Evolutionary conservation across 2,329 filamentous ascomycete genomes (phyloP).

Genomic region (Xylaria sp.): DNA sequence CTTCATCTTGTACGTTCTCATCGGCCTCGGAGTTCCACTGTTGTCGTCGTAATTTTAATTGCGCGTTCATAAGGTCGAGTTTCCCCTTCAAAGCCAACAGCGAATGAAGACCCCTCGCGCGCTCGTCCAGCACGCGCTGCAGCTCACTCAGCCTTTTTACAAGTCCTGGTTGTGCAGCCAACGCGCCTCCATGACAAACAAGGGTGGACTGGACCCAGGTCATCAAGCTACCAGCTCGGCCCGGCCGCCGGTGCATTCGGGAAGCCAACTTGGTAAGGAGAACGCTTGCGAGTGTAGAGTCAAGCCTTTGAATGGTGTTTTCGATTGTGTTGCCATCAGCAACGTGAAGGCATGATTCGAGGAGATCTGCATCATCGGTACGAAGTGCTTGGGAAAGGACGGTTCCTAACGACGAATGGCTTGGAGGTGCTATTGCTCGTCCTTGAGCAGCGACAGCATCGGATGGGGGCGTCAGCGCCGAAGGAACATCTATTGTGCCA

Average conservation of each 20-base stretch:
- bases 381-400: constrained; percentile 93
- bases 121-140: constrained; percentile 87
- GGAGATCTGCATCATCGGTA: constrained; percentile 88
- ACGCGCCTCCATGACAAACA: constrained; percentile 88
- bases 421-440: constrained; percentile 68
- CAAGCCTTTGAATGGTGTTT: constrained; percentile 89
- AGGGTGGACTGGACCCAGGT: constrained; percentile 97
- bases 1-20: constrained; percentile 65
- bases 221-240: constrained; percentile 89
- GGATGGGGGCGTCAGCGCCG: constrained; percentile 62
- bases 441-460: constrained; percentile 56
- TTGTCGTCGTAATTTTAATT: constrained; percentile 83
- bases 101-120: constrained; percentile 82
- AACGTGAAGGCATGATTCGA: constrained; percentile 91
- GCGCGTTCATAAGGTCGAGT: constrained; percentile 90
- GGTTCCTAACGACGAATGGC: constrained; percentile 84
- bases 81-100: constrained; percentile 93
- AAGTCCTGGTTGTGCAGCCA: constrained; percentile 87
- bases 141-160: constrained; percentile 81
- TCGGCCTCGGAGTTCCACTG: constrained; percentile 67
- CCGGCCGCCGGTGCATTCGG: constrained; percentile 85
- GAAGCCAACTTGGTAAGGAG: constrained; percentile 88
- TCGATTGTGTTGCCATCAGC: constrained; percentile 81
- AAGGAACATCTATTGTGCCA: constrained; percentile 80
- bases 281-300: constrained; percentile 81